Percentiles rank a stretch among this genome's conserved stretches.
These are phyloP conservation scores for Phytophthora meadii DNA, from an alignment of 352 stramenopile species.

Conservation along the genomic window DNA sequence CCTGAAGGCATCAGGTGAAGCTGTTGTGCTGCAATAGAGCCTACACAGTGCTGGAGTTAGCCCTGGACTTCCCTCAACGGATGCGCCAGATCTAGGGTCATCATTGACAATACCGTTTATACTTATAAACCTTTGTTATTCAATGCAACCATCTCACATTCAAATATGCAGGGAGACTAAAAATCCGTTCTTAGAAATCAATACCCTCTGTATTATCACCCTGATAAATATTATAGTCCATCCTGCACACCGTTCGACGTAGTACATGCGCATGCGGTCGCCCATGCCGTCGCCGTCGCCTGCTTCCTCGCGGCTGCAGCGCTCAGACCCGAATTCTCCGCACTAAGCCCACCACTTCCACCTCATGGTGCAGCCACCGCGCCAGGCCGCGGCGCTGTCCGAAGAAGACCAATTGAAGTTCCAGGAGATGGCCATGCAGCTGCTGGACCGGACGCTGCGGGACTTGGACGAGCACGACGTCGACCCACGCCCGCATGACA, in stretches of 20 bases:
- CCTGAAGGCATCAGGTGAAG: no score
- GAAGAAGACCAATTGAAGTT: conserved; percentile 45
- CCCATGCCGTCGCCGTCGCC: background rate
- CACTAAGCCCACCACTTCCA: background rate
- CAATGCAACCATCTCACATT: background rate
- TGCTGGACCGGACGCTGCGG: conserved; percentile 42
- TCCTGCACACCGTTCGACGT: conserved; percentile 10
- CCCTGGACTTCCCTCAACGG: conserved; percentile 13
- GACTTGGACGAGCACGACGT: conserved; percentile 48
- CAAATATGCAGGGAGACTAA: background rate
- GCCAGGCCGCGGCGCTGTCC: conserved; percentile 20
- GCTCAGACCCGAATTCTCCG: conserved; percentile 32
- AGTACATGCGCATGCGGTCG: conserved; percentile 20
- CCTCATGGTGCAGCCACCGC: conserved; percentile 17
- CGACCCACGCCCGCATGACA: conserved; percentile 23
- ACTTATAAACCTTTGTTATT: background rate
- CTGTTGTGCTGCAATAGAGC: conserved; percentile 1
- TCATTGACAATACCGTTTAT: background rate
- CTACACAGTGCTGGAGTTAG: no score
- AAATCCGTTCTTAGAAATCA: background rate
- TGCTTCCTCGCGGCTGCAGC: background rate
- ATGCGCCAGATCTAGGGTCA: conserved; percentile 19
- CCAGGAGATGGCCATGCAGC: conserved; percentile 47
- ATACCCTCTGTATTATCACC: conserved; percentile 6
- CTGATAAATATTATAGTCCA: background rate